Evolutionary conservation across 805 yeast genomes (phyloP).

Genomic region (Blastobotrys parvus): DNA sequence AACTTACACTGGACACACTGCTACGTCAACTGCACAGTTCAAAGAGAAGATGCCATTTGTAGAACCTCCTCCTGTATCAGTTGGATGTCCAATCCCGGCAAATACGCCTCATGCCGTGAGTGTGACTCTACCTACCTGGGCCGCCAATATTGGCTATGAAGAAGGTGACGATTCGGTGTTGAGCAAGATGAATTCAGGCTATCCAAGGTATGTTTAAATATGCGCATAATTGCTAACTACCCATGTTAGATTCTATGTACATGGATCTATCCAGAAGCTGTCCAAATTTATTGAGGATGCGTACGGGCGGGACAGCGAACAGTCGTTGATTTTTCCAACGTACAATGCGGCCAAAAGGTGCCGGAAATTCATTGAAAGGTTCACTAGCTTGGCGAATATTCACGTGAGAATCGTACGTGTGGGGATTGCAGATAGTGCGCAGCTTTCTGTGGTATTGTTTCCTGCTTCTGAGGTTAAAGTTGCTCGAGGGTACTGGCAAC

Average conservation of each 20-base stretch:
- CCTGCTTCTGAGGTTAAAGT: constrained; percentile 48
- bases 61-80: constrained; percentile 28
- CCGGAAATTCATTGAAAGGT: constrained; percentile 57
- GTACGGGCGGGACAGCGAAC: constrained; percentile 76
- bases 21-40: not conserved
- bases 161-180: constrained; percentile 82
- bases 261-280: constrained; percentile 27
- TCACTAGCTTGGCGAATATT: constrained; percentile 17
- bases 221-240: constrained; percentile 35
- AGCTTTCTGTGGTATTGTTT: constrained; percentile 72
- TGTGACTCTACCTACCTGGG: constrained; percentile 94
- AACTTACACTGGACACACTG: not conserved
- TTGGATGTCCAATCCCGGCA: constrained; percentile 84
- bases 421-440: constrained; percentile 49
- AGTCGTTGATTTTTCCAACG: constrained; percentile 67
- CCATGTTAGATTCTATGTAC: constrained; percentile 27
- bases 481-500: constrained; percentile 93
- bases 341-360: constrained; percentile 76
- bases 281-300: constrained; percentile 36
- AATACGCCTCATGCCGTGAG: constrained; percentile 90
- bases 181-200: constrained; percentile 71
- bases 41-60: not conserved
- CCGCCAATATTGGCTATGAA: constrained; percentile 84
- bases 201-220: constrained; percentile 66
- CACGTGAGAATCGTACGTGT: constrained; percentile 61